A percentile compares a stretch with the other conserved stretches of the same genome.
phyloP scores from a whole-genome alignment of 345 rosid genomes.

The Camelina neglecta region DNA sequence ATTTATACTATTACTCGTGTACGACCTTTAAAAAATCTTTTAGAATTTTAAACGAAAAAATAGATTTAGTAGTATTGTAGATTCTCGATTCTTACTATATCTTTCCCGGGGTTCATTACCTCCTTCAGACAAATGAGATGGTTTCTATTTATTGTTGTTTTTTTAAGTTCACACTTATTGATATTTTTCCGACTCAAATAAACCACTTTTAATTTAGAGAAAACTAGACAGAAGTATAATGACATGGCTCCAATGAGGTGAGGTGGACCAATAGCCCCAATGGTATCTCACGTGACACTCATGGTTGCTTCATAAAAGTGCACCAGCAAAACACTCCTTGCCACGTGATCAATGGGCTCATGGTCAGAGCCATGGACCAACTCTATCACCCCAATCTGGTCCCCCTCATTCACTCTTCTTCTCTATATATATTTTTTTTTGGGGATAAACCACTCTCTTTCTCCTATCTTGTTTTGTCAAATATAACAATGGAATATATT shows the following conservation, averaged over 20 bases:
- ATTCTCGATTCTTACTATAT: no score
- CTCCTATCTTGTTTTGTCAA: background rate
- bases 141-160: no score
- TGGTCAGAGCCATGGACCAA: conserved; percentile 37
- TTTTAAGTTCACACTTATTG: no score
- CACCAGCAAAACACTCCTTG: conserved; percentile 19
- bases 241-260: conserved; percentile 26
- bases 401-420: background rate
- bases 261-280: conserved; percentile 23
- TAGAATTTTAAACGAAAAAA: no score
- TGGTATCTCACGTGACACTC: conserved; percentile 29
- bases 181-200: no score
- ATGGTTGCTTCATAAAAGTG: conserved; percentile 29
- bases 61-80: no score
- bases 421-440: no score
- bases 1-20: no score
- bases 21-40: no score
- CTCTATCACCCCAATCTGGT: conserved; percentile 4
- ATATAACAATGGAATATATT: background rate
- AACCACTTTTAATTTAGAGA: background rate
- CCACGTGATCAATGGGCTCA: conserved; percentile 39
- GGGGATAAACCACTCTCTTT: background rate
- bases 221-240: background rate
- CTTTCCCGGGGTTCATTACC: no score
- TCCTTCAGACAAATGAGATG: no score